Percentiles rank a stretch among this genome's conserved stretches.
Conservation (phyloP, 208 protist species). For the Acanthamoeba divionensis region DNA sequence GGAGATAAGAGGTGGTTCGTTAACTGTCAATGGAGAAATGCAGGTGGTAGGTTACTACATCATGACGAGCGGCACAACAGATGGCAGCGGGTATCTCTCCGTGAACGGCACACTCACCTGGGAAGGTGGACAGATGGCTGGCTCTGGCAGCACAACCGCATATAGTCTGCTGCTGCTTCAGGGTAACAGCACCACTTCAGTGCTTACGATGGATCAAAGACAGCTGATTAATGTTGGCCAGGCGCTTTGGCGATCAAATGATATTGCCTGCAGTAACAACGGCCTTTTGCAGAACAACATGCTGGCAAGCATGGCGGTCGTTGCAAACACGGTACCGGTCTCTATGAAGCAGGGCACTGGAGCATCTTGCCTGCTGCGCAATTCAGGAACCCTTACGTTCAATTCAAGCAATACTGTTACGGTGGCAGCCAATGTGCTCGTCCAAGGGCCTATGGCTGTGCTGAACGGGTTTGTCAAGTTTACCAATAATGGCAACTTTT, state of each 20-base stretch:
- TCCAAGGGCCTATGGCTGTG: not conserved
- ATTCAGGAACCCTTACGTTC: not conserved
- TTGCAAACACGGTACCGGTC: not conserved
- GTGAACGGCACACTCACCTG: constrained; percentile 44
- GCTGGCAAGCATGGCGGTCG: not conserved
- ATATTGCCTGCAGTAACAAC: not conserved
- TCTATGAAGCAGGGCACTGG: not conserved
- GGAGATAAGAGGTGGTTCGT: constrained; percentile 16
- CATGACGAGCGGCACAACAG: constrained; percentile 17
- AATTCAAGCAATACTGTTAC: not conserved
- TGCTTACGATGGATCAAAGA: not conserved
- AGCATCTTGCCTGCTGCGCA: not conserved
- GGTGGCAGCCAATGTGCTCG: not conserved
- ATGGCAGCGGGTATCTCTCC: not conserved
- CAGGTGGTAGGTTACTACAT: constrained; percentile 15
- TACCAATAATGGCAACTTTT: not conserved
- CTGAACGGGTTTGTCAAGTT: not conserved
- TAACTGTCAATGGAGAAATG: not conserved
- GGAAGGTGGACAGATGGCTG: not conserved
- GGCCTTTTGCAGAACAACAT: not conserved
- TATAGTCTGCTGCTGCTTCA: constrained; percentile 25
- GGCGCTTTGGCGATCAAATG: not conserved
- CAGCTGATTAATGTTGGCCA: not conserved
- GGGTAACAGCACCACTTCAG: not conserved
- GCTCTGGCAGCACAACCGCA: not conserved